Evolutionary conservation across 768 basidiomycete genomes (phyloP).

Genomic region (Cubamyces lactineus): DNA sequence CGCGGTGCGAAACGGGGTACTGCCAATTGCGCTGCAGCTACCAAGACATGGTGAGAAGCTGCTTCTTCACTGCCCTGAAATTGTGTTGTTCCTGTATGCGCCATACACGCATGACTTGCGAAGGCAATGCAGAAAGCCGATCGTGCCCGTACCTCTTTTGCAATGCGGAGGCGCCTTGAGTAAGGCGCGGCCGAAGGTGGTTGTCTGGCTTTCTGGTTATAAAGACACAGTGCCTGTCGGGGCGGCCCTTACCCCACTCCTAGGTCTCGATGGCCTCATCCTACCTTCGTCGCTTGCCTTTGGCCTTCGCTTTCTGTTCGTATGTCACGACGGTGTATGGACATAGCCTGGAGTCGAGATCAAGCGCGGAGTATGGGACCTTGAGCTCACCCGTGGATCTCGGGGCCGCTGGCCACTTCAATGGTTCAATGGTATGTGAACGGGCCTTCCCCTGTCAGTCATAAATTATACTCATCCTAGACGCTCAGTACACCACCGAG

Average conservation of each 20-base stretch:
- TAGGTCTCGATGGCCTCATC: not conserved
- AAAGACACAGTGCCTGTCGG: not conserved
- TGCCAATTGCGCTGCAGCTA: no score
- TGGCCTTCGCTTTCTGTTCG: conserved; percentile 1
- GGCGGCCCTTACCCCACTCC: not conserved
- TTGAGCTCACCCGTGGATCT: not conserved
- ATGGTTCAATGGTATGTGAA: not conserved
- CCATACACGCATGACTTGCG: no score
- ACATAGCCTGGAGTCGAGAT: not conserved
- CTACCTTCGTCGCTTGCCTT: conserved; percentile 1
- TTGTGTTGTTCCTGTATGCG: no score
- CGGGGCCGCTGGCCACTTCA: not conserved
- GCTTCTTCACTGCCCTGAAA: no score
- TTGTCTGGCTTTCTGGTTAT: not conserved
- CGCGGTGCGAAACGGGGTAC: no score
- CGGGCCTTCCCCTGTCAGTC: no score
- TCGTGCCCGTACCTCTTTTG: no score
- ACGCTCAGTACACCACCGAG: not conserved
- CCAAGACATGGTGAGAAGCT: no score
- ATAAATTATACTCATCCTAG: not conserved
- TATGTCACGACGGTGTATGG: not conserved
- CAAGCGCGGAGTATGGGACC: not conserved
- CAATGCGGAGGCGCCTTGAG: no score
- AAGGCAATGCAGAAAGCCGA: no score
- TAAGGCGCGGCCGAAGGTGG: not conserved